These are phyloP conservation scores for Botrytis sinoallii DNA, from an alignment of 2,329 filamentous ascomycete genomes.

Conservation along the genomic window DNA sequence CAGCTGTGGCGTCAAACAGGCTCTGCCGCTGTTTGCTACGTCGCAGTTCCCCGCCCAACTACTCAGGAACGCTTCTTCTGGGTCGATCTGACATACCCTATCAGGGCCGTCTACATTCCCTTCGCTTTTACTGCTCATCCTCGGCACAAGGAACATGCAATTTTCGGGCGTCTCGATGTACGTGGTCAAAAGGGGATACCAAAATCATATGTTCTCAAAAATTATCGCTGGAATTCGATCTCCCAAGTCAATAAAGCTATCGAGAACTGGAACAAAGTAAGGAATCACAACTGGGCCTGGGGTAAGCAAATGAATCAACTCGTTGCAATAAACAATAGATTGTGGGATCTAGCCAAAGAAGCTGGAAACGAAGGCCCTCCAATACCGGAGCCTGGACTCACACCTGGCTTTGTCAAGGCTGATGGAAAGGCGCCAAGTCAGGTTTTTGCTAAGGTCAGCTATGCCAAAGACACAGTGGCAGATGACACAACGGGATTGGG, in stretches of 20 bases:
- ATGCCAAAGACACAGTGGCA: background rate
- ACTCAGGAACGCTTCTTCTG: conserved; percentile 2
- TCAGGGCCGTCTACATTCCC: background rate
- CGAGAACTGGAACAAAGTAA: background rate
- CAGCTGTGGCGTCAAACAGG: background rate
- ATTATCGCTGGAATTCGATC: background rate
- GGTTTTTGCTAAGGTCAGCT: background rate
- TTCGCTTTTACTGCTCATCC: conserved; percentile 5
- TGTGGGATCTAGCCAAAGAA: background rate
- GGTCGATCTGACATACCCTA: conserved; percentile 11
- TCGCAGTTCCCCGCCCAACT: background rate
- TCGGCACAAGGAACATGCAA: background rate
- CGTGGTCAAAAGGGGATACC: conserved; percentile 1
- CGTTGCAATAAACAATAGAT: no score
- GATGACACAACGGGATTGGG: background rate
- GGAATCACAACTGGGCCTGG: background rate
- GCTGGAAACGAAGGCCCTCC: background rate
- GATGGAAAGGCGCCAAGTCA: background rate
- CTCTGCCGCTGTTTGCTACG: conserved; percentile 8
- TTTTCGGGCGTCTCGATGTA: background rate
- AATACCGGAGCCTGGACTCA: background rate
- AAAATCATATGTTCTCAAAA: background rate
- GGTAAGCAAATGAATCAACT: no score
- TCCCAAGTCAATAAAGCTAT: no score
- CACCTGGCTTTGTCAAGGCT: background rate